A percentile compares a stretch with the other conserved stretches of the same genome.
Conservation (phyloP, 805 yeast genomes). For the Priceomyces castillae region DNA sequence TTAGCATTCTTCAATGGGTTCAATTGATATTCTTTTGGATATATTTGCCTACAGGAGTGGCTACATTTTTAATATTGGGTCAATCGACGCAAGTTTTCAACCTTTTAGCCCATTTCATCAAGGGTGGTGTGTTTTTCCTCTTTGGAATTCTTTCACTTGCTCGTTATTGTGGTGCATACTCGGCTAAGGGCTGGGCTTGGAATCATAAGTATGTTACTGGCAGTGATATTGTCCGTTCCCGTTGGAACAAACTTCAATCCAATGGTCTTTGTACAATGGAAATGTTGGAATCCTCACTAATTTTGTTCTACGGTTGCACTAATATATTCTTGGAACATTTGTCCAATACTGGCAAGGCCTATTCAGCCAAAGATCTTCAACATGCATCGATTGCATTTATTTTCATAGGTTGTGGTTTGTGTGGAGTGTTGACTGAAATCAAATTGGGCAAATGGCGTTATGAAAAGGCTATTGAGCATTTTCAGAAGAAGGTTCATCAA, state of each 20-base stretch:
- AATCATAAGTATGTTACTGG: slow-evolving; percentile 42
- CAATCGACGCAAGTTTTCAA: slow-evolving; percentile 67
- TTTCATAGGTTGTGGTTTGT: slow-evolving; percentile 87
- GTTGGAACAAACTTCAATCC: slow-evolving; percentile 40
- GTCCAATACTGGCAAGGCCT: slow-evolving; percentile 61
- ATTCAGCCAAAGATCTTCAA: slow-evolving; percentile 63
- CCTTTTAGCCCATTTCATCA: slow-evolving; percentile 89
- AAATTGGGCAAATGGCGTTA: slow-evolving; percentile 61
- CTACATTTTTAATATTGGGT: slow-evolving; percentile 70
- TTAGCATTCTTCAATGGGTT: slow-evolving; percentile 59
- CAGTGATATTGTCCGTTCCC: slow-evolving; percentile 22
- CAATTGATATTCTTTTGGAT: slow-evolving; percentile 58
- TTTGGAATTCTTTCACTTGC: slow-evolving; percentile 80
- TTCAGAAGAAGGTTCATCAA: slow-evolving; percentile 2
- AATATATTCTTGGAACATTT: slow-evolving; percentile 90
- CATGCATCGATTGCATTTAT: slow-evolving; percentile 33
- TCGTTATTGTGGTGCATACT: slow-evolving; percentile 81
- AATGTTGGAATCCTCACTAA: slow-evolving; percentile 72
- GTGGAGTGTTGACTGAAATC: slow-evolving; percentile 83
- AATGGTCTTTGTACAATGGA: slow-evolving; percentile 71
- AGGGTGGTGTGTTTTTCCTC: slow-evolving; percentile 84
- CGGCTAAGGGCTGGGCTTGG: slow-evolving; percentile 88
- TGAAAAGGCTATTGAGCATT: slow-evolving; percentile 23
- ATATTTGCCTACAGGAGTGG: slow-evolving; percentile 58
- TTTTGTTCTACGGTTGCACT: slow-evolving; percentile 84